These are phyloP conservation scores for Blattamonas nauphoetae DNA, from an alignment of 78 protist species.

Conservation along the genomic window DNA sequence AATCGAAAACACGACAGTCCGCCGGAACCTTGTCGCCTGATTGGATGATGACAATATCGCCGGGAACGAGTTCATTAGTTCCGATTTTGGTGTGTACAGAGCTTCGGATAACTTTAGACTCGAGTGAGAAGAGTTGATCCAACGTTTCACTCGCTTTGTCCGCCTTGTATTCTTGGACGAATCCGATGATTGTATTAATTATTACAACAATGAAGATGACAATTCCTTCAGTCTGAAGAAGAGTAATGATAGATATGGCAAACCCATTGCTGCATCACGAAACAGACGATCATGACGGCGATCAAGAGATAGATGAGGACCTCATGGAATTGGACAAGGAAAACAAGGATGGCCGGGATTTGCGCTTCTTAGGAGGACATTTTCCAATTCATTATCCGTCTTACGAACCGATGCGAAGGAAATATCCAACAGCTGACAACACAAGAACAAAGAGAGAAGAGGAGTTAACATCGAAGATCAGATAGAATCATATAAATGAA, in stretches of 20 bases:
- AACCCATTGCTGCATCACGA: neutral
- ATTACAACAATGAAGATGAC: conserved; percentile 58
- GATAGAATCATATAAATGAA: too few species aligned
- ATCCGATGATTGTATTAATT: conserved; percentile 53
- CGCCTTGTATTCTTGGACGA: conserved; percentile 54
- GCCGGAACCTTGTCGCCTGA: conserved; percentile 50
- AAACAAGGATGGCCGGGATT: neutral
- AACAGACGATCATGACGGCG: neutral
- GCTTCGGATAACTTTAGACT: conserved; percentile 29
- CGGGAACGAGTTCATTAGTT: conserved; percentile 18
- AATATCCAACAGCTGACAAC: too few species aligned
- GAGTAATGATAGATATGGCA: too few species aligned
- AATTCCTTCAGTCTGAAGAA: neutral
- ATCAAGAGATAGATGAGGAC: neutral
- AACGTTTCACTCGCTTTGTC: conserved; percentile 51
- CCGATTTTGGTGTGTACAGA: neutral
- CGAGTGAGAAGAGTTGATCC: conserved; percentile 9
- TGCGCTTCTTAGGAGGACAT: neutral
- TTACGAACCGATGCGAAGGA: too few species aligned
- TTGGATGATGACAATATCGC: conserved; percentile 32
- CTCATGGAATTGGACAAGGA: conserved; percentile 12
- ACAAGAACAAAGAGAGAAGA: too few species aligned
- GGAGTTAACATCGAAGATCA: too few species aligned
- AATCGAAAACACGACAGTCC: conserved; percentile 29
- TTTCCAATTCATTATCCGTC: too few species aligned